These are phyloP conservation scores for Phytopythium montanum DNA, from an alignment of 352 stramenopile species.

Conservation along the genomic window DNA sequence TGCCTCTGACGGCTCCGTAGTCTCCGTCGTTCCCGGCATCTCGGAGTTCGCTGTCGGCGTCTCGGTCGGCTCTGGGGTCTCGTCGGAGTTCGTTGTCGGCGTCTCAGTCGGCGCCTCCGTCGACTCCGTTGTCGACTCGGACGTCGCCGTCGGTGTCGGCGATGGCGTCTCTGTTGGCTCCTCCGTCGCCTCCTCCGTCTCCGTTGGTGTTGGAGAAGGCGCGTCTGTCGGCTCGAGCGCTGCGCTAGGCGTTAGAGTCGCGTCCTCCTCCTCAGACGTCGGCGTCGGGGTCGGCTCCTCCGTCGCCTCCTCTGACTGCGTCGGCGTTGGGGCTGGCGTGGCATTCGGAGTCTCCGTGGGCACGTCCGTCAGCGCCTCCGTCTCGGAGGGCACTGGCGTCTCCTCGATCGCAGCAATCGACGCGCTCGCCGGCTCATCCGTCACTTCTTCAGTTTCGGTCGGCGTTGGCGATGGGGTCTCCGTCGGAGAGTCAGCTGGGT, in stretches of 20 bases:
- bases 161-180: conserved; percentile 5
- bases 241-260: background rate
- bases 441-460: background rate
- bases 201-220: background rate
- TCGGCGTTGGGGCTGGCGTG: conserved; percentile 1
- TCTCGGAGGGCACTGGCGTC: background rate
- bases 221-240: conserved; percentile 1
- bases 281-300: conserved; percentile 2
- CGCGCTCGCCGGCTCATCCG: background rate
- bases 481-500: background rate
- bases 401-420: background rate
- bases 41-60: background rate
- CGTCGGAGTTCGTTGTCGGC: conserved; percentile 3
- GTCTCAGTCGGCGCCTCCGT: conserved; percentile 7
- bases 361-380: background rate
- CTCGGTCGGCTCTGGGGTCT: conserved; percentile 1
- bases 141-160: background rate
- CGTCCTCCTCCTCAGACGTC: background rate
- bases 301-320: background rate
- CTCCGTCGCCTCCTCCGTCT: background rate
- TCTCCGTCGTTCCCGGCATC: conserved; percentile 8
- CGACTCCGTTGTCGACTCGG: background rate
- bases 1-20: no score
- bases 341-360: no score
- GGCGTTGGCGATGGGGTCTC: background rate